Evolutionary conservation across 2,329 filamentous ascomycete genomes (phyloP).

Genomic region (Beauveria caledonica): DNA sequence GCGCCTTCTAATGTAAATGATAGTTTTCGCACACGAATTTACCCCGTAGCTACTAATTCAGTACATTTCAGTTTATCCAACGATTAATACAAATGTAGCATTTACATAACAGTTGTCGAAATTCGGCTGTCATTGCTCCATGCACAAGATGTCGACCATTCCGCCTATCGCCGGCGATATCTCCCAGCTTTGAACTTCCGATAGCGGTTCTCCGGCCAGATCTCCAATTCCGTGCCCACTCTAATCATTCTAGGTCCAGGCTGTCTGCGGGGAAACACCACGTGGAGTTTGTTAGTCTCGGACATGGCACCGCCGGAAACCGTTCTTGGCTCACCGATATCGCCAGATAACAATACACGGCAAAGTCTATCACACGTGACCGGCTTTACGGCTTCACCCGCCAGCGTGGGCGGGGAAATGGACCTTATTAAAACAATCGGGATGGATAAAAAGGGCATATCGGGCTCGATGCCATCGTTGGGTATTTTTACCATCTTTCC

Average conservation of each 20-base stretch:
- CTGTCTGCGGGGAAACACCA: background rate
- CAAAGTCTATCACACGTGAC: slow-evolving; percentile 4
- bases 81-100: too few relatives aligned
- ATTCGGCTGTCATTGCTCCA: too few relatives aligned
- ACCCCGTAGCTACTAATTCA: too few relatives aligned
- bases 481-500: background rate
- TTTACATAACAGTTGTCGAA: too few relatives aligned
- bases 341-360: background rate
- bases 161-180: too few relatives aligned
- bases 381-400: slow-evolving; percentile 6
- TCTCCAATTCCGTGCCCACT: background rate
- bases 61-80: too few relatives aligned
- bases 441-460: background rate
- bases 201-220: background rate
- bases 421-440: background rate
- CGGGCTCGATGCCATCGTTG: background rate
- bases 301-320: background rate
- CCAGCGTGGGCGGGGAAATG: background rate
- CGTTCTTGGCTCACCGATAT: slow-evolving; percentile 5
- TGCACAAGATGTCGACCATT: background rate
- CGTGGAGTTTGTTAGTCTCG: background rate
- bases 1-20: background rate
- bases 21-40: too few relatives aligned
- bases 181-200: background rate
- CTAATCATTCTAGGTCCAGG: background rate